Conservation (phyloP, 2,329 filamentous ascomycete species). For the Pezizomycotina sp. region DNA sequence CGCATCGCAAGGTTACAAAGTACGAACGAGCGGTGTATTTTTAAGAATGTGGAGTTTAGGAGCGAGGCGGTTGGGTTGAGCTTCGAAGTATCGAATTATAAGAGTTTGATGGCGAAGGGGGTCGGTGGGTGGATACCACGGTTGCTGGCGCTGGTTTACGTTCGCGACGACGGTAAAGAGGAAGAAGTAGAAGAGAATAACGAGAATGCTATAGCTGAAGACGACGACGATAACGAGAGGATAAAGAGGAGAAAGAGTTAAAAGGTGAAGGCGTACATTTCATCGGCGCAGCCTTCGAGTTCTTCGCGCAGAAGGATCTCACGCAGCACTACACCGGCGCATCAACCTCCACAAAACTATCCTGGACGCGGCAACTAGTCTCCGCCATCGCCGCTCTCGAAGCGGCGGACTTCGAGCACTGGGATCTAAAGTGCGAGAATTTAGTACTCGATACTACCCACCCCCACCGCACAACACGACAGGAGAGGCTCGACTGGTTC, state of each 20-base stretch:
- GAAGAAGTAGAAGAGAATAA: not conserved
- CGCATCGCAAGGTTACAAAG: slow-evolving; percentile 10
- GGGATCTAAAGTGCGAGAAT: slow-evolving; percentile 19
- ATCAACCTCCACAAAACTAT: slow-evolving; percentile 10
- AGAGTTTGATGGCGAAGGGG: slow-evolving; percentile 12
- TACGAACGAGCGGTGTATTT: slow-evolving; percentile 8
- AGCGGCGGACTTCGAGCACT: slow-evolving; percentile 15
- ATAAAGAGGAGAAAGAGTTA: no score
- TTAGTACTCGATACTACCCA: slow-evolving; percentile 15
- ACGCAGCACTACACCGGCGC: slow-evolving; percentile 8
- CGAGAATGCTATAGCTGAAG: slow-evolving; percentile 8
- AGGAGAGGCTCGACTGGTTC: slow-evolving; percentile 10
- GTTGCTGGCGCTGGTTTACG: slow-evolving; percentile 13
- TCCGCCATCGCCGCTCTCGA: slow-evolving; percentile 12
- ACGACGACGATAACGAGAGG: no score
- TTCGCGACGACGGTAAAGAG: slow-evolving; percentile 11
- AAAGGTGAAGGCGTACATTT: slow-evolving; percentile 13
- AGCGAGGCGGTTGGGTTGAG: slow-evolving; percentile 12
- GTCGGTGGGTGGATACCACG: slow-evolving; percentile 13
- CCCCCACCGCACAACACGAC: slow-evolving; percentile 10
- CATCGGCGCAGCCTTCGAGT: slow-evolving; percentile 13
- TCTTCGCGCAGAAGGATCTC: slow-evolving; percentile 13
- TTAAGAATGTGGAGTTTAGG: slow-evolving; percentile 15
- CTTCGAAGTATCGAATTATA: slow-evolving; percentile 17
- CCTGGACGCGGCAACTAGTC: slow-evolving; percentile 14